Conservation (phyloP, 129 eudicot genomes). For the Flaveria trinervia region DNA sequence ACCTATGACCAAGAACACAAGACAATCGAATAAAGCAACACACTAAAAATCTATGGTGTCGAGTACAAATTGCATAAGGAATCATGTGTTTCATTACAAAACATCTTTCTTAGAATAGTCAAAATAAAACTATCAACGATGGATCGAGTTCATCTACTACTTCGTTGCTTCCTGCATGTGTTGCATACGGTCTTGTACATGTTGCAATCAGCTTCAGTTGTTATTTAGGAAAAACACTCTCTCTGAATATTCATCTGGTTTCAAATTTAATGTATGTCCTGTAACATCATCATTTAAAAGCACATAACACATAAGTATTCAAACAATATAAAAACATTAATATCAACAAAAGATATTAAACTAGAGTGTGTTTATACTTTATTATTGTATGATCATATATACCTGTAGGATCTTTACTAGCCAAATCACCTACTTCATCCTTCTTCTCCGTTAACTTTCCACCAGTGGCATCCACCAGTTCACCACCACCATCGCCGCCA, state of each 20-base stretch:
- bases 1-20: not conserved
- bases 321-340: not conserved
- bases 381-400: not conserved
- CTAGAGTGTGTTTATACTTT: not conserved
- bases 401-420: conserved; percentile 43
- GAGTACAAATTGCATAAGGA: conserved; percentile 21
- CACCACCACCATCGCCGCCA: conserved; percentile 23
- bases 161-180: not conserved
- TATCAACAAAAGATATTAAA: not conserved
- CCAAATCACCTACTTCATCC: conserved; percentile 34
- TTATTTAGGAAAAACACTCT: conserved; percentile 29
- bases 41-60: not conserved
- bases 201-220: conserved; percentile 16
- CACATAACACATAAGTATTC: conserved; percentile 1
- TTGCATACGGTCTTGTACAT: not conserved
- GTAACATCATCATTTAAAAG: conserved; percentile 1
- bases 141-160: conserved; percentile 1
- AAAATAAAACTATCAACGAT: not conserved
- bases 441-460: conserved; percentile 28
- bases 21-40: not conserved
- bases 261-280: conserved; percentile 16
- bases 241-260: conserved; percentile 33
- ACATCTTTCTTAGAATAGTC: not conserved
- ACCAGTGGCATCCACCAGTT: conserved; percentile 23
- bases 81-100: not conserved